Evolutionary conservation across 2,329 filamentous ascomycete genomes (phyloP), one percentile per base, ranked within the genome.

Genomic region (Calonectria montana): DNA sequence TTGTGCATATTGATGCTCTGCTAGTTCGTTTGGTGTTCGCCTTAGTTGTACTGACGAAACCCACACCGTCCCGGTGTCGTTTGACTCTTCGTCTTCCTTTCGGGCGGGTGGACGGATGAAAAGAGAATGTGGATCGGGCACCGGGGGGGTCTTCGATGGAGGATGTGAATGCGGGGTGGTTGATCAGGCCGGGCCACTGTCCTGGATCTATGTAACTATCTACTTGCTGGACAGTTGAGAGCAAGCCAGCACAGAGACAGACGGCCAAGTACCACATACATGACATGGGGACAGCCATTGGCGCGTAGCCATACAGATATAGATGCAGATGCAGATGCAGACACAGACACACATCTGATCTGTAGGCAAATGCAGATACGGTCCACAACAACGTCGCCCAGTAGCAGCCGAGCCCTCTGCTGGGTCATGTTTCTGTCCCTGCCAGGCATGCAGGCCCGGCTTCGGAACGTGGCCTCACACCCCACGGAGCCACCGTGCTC

Each of bases 391-490:
- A 43, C 45, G 47, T n/a, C 21, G 43, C 66, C 53, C 62, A 59
- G 31, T 39, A 47, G 68, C 39, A 47, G 59, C 25, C 65, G 21
- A 57, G 25, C 25, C 45, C 29, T 53, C 23, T 61, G 41, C 48
- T 61, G 57, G 64, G 41, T 37, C 57, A 69, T 39, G 39, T 45
- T 35, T 62, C 37, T 21, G 31, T 25, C 29, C 35, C 65, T 65
- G 66, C 37, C 37, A 65, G 62, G 55, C 47, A 70, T 70, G 67
- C 64, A 63, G 67, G 18, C 21, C 67, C 39, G 48, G 39, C 29
- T 12, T 70, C 31, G 71, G 65, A 70, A 73, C 61, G 71, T 73
- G 71, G 67, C 67, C 55, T 67, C 64, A 65, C 63, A 50, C 35
- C 31, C 47, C 35, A 59, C 53, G 53, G 53, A 16, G 53, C 35